Conservation (phyloP, 805 yeast species). For the Teunomyces atbi region DNA sequence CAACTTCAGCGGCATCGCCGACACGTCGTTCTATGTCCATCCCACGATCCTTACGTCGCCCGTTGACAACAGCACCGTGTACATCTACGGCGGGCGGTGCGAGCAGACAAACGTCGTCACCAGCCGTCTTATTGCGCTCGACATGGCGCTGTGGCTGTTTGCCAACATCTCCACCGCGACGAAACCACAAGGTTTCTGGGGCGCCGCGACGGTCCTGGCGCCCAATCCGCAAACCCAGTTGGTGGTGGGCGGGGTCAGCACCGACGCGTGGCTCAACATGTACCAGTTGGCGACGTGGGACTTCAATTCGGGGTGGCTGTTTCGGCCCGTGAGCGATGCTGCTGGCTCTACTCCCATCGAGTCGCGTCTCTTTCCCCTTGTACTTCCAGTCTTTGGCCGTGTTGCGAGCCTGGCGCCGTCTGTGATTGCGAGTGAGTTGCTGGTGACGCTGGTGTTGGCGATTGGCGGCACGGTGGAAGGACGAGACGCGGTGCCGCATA, state of each 20-base stretch:
- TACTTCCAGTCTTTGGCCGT: slow-evolving; percentile 51
- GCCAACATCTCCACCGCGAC: slow-evolving; percentile 47
- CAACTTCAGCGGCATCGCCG: slow-evolving; percentile 21
- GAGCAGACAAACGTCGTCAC: slow-evolving; percentile 25
- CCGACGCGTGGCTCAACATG: slow-evolving; percentile 68
- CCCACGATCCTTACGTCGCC: slow-evolving; percentile 45
- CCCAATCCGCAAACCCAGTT: slow-evolving; percentile 47
- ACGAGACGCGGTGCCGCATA: slow-evolving; percentile 40
- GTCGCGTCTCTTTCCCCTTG: slow-evolving; percentile 52
- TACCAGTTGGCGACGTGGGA: slow-evolving; percentile 74
- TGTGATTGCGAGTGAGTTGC: slow-evolving; percentile 31
- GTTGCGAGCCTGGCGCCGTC: slow-evolving; percentile 18
- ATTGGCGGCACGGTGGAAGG: slow-evolving; percentile 58
- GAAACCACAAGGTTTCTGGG: slow-evolving; percentile 55
- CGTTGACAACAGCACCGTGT: slow-evolving; percentile 36
- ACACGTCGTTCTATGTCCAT: slow-evolving; percentile 29
- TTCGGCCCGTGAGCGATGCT: slow-evolving; percentile 28
- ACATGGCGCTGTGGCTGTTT: slow-evolving; percentile 31
- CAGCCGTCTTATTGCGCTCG: slow-evolving; percentile 44
- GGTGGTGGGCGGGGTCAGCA: slow-evolving; percentile 65
- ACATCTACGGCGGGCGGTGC: slow-evolving; percentile 55
- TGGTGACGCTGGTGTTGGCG: slow-evolving; percentile 45
- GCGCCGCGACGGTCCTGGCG: slow-evolving; percentile 46
- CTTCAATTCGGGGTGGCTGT: slow-evolving; percentile 66
- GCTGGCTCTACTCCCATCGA: slow-evolving; percentile 33